Conservation (phyloP, 768 basidiomycete species). For the Gautieria morchelliformis region DNA sequence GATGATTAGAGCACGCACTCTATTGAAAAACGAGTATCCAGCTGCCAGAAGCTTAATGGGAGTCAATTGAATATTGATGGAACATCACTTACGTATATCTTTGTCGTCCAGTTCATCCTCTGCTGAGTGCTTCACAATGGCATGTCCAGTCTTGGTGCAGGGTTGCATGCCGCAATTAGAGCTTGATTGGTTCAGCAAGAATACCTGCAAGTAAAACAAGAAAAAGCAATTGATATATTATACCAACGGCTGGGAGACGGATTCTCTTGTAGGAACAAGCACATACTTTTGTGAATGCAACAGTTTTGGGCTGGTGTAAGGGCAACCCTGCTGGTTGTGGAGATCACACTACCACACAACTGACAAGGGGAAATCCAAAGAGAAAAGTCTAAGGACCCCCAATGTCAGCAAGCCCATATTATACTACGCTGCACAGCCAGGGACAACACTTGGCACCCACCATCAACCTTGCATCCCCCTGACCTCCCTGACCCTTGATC, state of each 20-base stretch:
- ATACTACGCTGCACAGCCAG: too few species aligned
- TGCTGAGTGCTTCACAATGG: constrained; percentile 40
- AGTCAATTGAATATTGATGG: background rate
- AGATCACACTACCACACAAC: too few species aligned
- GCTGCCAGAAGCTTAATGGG: constrained; percentile 26
- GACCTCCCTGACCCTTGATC: too few species aligned
- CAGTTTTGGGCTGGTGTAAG: constrained; percentile 82
- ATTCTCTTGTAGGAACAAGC: background rate
- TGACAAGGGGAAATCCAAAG: too few species aligned
- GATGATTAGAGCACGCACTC: constrained; percentile 20
- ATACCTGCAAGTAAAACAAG: constrained; percentile 39
- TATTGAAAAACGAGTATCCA: constrained; percentile 82
- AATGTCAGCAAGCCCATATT: too few species aligned
- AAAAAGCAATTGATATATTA: too few species aligned
- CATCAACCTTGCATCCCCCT: too few species aligned
- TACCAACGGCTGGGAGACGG: too few species aligned
- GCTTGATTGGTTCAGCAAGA: constrained; percentile 77
- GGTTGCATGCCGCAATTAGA: constrained; percentile 98
- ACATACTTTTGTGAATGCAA: constrained; percentile 73
- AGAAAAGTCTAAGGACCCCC: too few species aligned
- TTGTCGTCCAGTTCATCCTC: constrained; percentile 33
- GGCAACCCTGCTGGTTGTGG: too few species aligned
- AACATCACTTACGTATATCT: constrained; percentile 46
- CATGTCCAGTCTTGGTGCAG: constrained; percentile 75
- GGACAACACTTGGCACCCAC: too few species aligned